Conservation (phyloP, 805 yeast genomes). For the Kazachstania taianensis region DNA sequence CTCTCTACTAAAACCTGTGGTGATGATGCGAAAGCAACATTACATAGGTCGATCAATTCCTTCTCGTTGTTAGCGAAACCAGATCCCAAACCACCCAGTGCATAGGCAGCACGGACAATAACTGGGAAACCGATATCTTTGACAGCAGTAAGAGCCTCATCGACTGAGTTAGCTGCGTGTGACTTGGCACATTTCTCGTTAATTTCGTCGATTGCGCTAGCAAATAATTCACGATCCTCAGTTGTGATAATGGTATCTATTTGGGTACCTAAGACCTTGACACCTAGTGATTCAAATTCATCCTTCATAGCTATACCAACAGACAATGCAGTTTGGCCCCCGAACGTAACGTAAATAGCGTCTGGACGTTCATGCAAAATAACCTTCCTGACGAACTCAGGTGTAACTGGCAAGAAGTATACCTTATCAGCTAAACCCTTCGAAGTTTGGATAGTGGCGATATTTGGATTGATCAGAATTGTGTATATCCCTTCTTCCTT, state of each 20-base stretch:
- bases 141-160: constrained; percentile 80
- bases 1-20: constrained; percentile 94
- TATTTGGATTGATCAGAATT: constrained; percentile 90
- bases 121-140: constrained; percentile 86
- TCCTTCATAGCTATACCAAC: constrained; percentile 95
- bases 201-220: constrained; percentile 90
- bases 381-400: constrained; percentile 93
- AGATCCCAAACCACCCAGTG: constrained; percentile 95
- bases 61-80: constrained; percentile 89
- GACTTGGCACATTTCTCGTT: constrained; percentile 93
- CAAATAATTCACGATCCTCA: constrained; percentile 94
- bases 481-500: constrained; percentile 97
- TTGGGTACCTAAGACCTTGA: constrained; percentile 91
- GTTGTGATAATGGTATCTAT: constrained; percentile 94
- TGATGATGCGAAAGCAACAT: constrained; percentile 86
- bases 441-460: constrained; percentile 97
- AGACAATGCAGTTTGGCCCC: constrained; percentile 96
- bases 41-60: constrained; percentile 75
- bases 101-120: constrained; percentile 94
- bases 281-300: constrained; percentile 81
- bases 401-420: constrained; percentile 93
- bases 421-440: constrained; percentile 97
- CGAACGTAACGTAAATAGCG: constrained; percentile 92
- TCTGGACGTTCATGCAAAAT: constrained; percentile 93
- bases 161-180: constrained; percentile 67